These are phyloP conservation scores for Colletotrichum gloeosporioides DNA, from an alignment of 2,329 filamentous ascomycete species.

Conservation along the genomic window DNA sequence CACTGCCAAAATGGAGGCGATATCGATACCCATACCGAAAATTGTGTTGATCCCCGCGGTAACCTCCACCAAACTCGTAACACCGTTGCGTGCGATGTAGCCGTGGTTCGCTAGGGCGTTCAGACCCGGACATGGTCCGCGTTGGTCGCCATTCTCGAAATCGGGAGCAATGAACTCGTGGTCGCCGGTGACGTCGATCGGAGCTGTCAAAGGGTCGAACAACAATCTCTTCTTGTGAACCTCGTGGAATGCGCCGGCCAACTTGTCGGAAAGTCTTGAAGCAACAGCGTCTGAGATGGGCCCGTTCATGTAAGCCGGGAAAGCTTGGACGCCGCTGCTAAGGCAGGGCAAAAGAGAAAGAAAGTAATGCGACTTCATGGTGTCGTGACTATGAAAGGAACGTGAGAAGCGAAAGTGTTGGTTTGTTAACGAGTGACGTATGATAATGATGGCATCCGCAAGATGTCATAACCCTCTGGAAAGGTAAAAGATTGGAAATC, in stretches of 20 bases:
- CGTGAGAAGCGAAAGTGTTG: neutral
- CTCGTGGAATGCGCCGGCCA: constrained; percentile 13
- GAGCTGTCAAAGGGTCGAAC: constrained; percentile 21
- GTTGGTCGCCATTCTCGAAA: constrained; percentile 28
- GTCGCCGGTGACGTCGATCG: constrained; percentile 23
- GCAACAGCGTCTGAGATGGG: constrained; percentile 4
- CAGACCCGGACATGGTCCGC: constrained; percentile 38
- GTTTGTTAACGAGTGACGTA: neutral
- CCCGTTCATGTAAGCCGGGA: constrained; percentile 18
- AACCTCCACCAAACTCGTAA: constrained; percentile 22
- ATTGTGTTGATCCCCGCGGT: constrained; percentile 30
- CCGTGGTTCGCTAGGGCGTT: constrained; percentile 43
- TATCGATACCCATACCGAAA: constrained; percentile 52
- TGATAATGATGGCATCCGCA: neutral
- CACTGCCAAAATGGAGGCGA: constrained; percentile 44
- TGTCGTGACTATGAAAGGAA: neutral
- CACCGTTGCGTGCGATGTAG: constrained; percentile 35
- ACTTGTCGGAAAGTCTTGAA: neutral
- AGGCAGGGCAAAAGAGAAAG: constrained; percentile 14
- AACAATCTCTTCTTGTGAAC: constrained; percentile 22
- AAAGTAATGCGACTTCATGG: constrained; percentile 4
- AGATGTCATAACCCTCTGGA: neutral
- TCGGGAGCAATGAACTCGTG: constrained; percentile 31
- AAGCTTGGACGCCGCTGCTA: constrained; percentile 1
- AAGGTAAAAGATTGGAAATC: constrained; percentile 7